phyloP scores from a whole-genome alignment of 139 green algal genomes.

The Tetraselmis chui region DNA sequence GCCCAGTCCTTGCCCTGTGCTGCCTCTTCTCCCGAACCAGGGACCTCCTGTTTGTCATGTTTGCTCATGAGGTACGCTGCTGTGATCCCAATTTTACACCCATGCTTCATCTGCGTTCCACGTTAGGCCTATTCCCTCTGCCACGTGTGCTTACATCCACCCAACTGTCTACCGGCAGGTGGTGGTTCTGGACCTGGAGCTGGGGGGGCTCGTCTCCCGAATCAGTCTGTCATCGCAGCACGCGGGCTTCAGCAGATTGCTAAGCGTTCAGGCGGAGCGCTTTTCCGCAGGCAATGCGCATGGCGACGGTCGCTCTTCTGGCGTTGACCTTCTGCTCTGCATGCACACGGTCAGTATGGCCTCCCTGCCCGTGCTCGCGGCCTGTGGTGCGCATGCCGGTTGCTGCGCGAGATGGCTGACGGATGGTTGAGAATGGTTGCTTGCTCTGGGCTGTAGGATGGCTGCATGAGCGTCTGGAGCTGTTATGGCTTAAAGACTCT shows the following conservation, averaged over 20 bases:
- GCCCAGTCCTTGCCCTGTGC: not conserved
- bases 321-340: not conserved
- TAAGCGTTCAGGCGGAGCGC: not conserved
- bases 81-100: too few species aligned
- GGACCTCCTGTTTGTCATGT: not conserved
- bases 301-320: not conserved
- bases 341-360: not conserved
- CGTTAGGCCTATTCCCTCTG: too few species aligned
- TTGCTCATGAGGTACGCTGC: not conserved
- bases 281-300: not conserved
- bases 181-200: not conserved
- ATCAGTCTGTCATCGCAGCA: not conserved
- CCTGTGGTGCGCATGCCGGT: not conserved
- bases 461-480: not conserved
- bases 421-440: too few species aligned
- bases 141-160: too few species aligned
- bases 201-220: not conserved
- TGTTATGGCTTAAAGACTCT: not conserved
- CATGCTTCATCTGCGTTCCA: too few species aligned
- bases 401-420: too few species aligned
- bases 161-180: not conserved
- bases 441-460: not conserved
- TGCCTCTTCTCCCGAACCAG: not conserved
- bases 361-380: not conserved
- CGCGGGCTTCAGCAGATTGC: not conserved